A percentile compares a stretch with the other conserved stretches of the same genome.
phyloP scores from a whole-genome alignment of 768 basidiomycete genomes.

The Russula sp. region DNA sequence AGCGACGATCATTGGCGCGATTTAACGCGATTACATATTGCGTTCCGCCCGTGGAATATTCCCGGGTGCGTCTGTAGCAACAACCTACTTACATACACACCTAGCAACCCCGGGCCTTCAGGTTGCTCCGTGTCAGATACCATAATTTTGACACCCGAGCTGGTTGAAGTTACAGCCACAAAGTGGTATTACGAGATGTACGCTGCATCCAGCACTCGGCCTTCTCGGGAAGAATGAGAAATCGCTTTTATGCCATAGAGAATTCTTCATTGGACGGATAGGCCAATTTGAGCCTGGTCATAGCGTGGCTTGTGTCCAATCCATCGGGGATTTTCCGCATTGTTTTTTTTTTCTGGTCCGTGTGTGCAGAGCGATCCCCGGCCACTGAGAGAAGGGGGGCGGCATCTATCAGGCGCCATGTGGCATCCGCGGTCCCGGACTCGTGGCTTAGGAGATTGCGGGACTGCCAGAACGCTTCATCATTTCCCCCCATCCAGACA shows the following conservation, averaged over 20 bases:
- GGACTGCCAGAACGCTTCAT: not conserved
- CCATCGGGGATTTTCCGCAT: not conserved
- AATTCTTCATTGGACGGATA: not conserved
- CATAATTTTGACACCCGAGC: not conserved
- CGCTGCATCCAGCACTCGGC: not conserved
- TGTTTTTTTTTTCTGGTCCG: not conserved
- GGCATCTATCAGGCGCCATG: not conserved
- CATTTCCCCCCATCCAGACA: not conserved
- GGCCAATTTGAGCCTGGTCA: not conserved
- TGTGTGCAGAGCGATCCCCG: not conserved
- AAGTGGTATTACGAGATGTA: not conserved
- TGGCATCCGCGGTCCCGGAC: not conserved
- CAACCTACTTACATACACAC: not conserved
- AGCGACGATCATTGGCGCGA: constrained; percentile 3
- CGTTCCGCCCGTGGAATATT: constrained; percentile 5
- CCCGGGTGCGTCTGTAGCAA: not conserved
- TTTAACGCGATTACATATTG: not conserved
- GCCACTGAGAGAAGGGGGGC: not conserved
- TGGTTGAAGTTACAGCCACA: not conserved
- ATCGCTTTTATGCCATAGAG: not conserved
- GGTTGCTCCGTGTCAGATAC: not conserved
- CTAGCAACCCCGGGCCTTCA: not conserved
- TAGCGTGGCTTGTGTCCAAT: not conserved
- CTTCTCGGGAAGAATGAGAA: not conserved
- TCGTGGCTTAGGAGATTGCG: not conserved